phyloP scores from a whole-genome alignment of 495 filamentous ascomycete genomes.

The Barbatosphaeria neglecta region DNA sequence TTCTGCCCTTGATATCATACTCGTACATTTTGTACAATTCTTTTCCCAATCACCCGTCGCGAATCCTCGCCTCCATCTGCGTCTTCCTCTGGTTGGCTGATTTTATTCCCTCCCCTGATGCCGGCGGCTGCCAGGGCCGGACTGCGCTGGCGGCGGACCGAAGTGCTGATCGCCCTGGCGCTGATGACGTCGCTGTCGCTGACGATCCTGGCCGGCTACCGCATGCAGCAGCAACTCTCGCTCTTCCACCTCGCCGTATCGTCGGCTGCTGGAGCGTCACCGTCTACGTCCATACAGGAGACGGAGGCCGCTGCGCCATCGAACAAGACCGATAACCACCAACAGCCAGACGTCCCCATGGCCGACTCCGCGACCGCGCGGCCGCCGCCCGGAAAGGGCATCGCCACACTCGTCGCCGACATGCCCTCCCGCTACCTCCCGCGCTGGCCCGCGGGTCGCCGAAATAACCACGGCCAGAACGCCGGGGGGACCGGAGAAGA shows the following conservation, averaged over 20 bases:
- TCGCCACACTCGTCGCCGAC: constrained; percentile 17
- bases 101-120: too few species aligned
- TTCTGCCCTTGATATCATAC: too few species aligned
- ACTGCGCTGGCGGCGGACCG: neutral
- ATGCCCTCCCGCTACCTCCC: constrained; percentile 25
- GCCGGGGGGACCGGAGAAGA: too few species aligned
- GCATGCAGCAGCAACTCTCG: too few species aligned
- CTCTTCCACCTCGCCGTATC: neutral
- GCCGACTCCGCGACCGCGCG: constrained; percentile 14
- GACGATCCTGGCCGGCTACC: neutral
- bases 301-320: neutral
- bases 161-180: neutral
- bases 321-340: neutral
- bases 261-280: neutral
- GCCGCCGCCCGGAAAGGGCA: constrained; percentile 19
- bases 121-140: neutral
- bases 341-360: constrained; percentile 4
- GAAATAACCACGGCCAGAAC: neutral
- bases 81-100: too few species aligned
- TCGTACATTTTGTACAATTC: too few species aligned
- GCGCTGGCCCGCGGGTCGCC: constrained; percentile 1
- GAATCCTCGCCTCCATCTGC: too few species aligned
- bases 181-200: neutral
- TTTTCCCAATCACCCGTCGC: too few species aligned
- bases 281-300: neutral